These are phyloP conservation scores for Citrus inodora DNA, from an alignment of 345 rosid genomes.

Conservation along the genomic window DNA sequence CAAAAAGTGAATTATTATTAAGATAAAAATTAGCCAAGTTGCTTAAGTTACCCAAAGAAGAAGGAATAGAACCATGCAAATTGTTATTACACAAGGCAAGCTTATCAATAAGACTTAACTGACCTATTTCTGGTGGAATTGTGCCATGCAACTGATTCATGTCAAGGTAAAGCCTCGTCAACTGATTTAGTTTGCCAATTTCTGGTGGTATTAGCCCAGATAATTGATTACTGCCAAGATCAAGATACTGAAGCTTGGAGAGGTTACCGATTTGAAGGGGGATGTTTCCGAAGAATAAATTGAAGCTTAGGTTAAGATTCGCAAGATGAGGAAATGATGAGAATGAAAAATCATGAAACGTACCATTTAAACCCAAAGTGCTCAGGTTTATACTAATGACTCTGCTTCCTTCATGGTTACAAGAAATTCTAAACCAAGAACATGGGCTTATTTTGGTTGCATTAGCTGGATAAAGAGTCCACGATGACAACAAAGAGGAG, in stretches of 20 bases:
- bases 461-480: not conserved
- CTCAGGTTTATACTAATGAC: slow-evolving; percentile 21
- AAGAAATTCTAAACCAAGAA: slow-evolving; percentile 24
- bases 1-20: too few species aligned
- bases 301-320: slow-evolving; percentile 19
- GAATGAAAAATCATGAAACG: slow-evolving; percentile 22
- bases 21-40: too few species aligned
- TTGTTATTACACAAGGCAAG: too few species aligned
- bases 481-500: not conserved
- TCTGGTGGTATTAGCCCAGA: slow-evolving; percentile 12
- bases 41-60: too few species aligned
- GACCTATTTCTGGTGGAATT: too few species aligned
- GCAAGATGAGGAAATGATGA: slow-evolving; percentile 19
- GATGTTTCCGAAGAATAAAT: not conserved
- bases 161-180: too few species aligned
- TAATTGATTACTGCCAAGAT: slow-evolving; percentile 11
- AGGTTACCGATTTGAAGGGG: slow-evolving; percentile 1
- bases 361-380: slow-evolving; percentile 13
- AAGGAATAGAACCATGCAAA: too few species aligned
- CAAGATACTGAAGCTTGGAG: slow-evolving; percentile 18
- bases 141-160: too few species aligned
- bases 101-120: too few species aligned
- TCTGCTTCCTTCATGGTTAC: not conserved
- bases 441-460: not conserved
- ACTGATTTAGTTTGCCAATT: slow-evolving; percentile 12